Base-by-base conservation (phyloP, 2,329 filamentous ascomycete species). In the Botrytis pseudocinerea region DNA sequence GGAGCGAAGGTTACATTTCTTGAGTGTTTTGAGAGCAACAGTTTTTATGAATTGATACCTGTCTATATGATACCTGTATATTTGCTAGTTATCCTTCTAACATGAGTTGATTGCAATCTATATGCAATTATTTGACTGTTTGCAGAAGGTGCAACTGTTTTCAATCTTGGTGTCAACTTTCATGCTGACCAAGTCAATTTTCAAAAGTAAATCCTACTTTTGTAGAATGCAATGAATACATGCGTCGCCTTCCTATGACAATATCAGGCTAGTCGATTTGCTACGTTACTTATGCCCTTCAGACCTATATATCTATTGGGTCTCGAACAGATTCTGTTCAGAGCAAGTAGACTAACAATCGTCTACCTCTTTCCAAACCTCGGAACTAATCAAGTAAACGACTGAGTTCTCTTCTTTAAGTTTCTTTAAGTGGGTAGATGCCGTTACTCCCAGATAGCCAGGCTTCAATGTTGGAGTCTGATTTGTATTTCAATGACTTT, bases 31-130 rank as follows among this genome's bases (percentile, higher is more conserved):
- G 44, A n/a, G 38, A 60, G 38, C 28, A 72, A 48, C 59, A 71
- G 44, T 38, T 51, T n/a, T 72, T 68, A 69, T 60, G 70, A 59
- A 48, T 69, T 48, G 40, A 72, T 69, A 69, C 70, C 70, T 59
- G 28, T 71, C 32, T 66, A 54, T 66, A 68, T 62, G 57, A 69
- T 35, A 60, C 38, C 59, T 54, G 35, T 64, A 69, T 38, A 69
- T 63, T 32, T 35, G 38, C 28, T 68, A 68, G 35, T 32, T 42
- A 16, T 42, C 2, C 25, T n/a, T 57, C 12, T 28, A 57, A 57
- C 32, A 57, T 8, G 6, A 57, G 64, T 57, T 32, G 18, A 42
- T 42, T 68, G 35, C 25, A 57, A 68, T 68, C 25, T 57, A 42
- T 28, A 63, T 44, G 38, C 38, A 63, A 42, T n/a, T 18, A 22